These are phyloP conservation scores for Irineochytrium annulatum DNA, from an alignment of 192 early-diverging fungal genomes.

Conservation along the genomic window DNA sequence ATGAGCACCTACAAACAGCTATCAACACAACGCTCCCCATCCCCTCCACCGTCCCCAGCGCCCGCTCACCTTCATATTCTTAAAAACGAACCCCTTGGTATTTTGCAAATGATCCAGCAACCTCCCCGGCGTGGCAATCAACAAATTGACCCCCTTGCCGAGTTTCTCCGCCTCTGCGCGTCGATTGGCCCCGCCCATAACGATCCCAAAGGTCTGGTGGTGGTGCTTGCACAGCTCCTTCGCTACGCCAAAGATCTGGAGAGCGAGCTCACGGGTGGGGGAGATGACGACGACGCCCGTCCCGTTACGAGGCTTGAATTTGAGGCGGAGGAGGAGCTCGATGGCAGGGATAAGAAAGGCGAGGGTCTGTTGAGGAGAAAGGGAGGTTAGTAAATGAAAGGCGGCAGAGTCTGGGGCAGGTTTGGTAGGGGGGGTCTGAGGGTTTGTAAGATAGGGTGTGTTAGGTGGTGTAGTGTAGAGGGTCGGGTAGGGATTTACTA, in stretches of 20 bases:
- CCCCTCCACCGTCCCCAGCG: no score
- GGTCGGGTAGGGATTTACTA: neutral
- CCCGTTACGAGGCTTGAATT: conserved; percentile 94
- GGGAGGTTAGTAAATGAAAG: neutral
- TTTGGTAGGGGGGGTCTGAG: no score
- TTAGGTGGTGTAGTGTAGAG: neutral
- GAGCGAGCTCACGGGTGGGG: conserved; percentile 95
- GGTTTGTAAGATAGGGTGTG: no score
- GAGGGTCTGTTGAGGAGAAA: conserved; percentile 56
- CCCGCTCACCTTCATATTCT: conserved; percentile 91
- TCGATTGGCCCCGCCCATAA: conserved; percentile 97
- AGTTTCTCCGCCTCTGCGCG: conserved; percentile 95
- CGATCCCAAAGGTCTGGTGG: conserved; percentile 95
- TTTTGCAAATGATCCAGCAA: conserved; percentile 98
- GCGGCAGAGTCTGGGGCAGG: no score
- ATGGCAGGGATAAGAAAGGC: conserved; percentile 95
- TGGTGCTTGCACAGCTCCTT: conserved; percentile 93
- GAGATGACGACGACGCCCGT: conserved; percentile 94
- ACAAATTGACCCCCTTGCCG: conserved; percentile 89
- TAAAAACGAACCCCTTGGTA: conserved; percentile 91
- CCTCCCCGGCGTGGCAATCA: conserved; percentile 95
- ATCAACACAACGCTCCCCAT: no score
- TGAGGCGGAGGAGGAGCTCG: conserved; percentile 80
- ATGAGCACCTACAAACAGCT: conserved; percentile 60
- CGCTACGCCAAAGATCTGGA: conserved; percentile 98